Evolutionary conservation across 2,329 filamentous ascomycete species (phyloP), one percentile per base, ranked within the genome.

Genomic region (Talaromyces sp.): DNA sequence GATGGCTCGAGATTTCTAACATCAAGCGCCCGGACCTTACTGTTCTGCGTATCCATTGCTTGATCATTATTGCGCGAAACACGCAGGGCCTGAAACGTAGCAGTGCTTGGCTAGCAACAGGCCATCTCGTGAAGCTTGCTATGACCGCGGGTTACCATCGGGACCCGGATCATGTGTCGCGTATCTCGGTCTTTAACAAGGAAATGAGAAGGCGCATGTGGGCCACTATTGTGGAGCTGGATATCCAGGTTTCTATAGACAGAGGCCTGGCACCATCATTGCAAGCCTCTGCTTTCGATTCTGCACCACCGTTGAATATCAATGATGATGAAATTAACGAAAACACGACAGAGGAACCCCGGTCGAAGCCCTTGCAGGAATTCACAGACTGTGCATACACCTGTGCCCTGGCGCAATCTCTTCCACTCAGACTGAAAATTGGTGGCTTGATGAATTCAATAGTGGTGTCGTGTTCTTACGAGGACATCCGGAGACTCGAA

Each of bases 1-100:
- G 88, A 2, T 89, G 97, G 63, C 81, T 98, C 47, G 91, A 96
- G 69, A 89, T 93, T 70, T 90, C 92, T 0, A 85, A 78, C 53
- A 78, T 81, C 51, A 86, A 85, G 67, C 80, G 83, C 17, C 77
- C 82, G 3, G 81, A 80, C 2, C 72, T 83, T 1, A 71, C 69
- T 2, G 76, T 80, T 61, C 78, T 84, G 47, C 82, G 84, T 36
- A 71, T 84, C 3, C 77, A 81, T 15, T 81, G 82, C 58, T 70
- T 86, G 25, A 69, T 82, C 11, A 69, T 82, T 6, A 72, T 84
- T 7, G 80, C 83, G 0, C 81, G 80, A 60, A 78, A 81, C 44
- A 75, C 74, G 3, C 81, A 81, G 60, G 79, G 77, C n/a, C 76
- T 83, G 61, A 82, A 81, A 62, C 72, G 79, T 59, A 85, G 85